phyloP scores from a whole-genome alignment of 2,329 filamentous ascomycete species.

The Tricladium varicosporioides region DNA sequence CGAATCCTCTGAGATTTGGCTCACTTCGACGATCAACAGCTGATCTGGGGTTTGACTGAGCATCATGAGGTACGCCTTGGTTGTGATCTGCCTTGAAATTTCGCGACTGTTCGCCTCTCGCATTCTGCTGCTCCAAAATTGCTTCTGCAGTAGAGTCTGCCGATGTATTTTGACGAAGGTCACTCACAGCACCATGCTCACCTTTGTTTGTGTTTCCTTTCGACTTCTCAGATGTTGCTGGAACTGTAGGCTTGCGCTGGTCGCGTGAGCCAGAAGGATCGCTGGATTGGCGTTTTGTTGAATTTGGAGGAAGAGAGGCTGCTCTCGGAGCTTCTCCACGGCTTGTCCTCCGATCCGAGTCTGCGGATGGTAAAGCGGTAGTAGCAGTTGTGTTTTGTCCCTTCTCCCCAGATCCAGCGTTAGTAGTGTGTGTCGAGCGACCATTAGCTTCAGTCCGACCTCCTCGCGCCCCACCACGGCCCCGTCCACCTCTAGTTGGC shows the following conservation, averaged over 20 bases:
- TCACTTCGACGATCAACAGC: conserved; percentile 33
- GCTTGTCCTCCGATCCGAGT: conserved; percentile 24
- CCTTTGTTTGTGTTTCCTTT: conserved; percentile 23
- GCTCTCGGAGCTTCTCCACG: conserved; percentile 24
- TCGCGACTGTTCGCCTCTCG: conserved; percentile 21
- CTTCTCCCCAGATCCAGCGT: conserved; percentile 29
- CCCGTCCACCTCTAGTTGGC: conserved; percentile 57
- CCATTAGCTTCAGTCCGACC: conserved; percentile 38
- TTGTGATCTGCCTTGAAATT: conserved; percentile 20
- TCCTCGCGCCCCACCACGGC: conserved; percentile 41
- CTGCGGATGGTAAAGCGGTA: conserved; percentile 10
- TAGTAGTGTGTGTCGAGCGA: conserved; percentile 33
- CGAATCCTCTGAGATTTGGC: conserved; percentile 24
- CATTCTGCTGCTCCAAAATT: conserved; percentile 13
- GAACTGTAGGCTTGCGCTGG: conserved; percentile 25
- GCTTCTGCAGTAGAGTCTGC: conserved; percentile 28
- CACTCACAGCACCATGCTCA: conserved; percentile 24
- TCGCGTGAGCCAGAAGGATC: conserved; percentile 25
- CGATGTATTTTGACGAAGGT: conserved; percentile 33
- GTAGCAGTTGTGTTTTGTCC: conserved; percentile 13
- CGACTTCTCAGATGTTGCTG: conserved; percentile 25
- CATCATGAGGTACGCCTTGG: conserved; percentile 23
- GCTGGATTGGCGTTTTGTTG: conserved; percentile 22
- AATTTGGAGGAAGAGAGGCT: conserved; percentile 31
- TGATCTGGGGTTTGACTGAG: conserved; percentile 23